phyloP scores from a whole-genome alignment of 257 asterid species.

The Fraxinus americana region DNA sequence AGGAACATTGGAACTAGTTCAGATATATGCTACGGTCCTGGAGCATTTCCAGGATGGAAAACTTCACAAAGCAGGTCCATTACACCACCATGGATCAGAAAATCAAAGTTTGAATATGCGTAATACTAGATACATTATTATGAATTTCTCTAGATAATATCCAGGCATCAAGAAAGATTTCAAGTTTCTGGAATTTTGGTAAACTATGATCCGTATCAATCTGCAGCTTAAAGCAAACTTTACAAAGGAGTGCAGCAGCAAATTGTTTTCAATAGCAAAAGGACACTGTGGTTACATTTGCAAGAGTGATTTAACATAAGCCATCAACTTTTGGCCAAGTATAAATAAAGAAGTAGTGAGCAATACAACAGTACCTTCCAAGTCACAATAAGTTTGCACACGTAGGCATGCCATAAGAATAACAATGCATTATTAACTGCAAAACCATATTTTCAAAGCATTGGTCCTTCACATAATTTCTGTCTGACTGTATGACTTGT shows the following conservation, averaged over 20 bases:
- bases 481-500: not conserved
- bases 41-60: not conserved
- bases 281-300: not conserved
- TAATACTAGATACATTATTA: not conserved
- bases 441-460: not conserved
- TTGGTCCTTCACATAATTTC: not conserved
- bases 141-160: not conserved
- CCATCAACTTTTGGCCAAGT: not conserved
- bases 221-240: not conserved
- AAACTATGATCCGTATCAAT: not conserved
- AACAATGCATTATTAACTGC: not conserved
- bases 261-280: not conserved
- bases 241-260: not conserved
- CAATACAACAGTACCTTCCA: not conserved
- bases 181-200: not conserved
- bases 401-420: not conserved
- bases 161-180: not conserved
- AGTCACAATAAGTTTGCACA: not conserved
- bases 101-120: not conserved
- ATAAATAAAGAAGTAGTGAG: not conserved
- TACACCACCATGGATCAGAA: not conserved
- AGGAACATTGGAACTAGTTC: constrained; percentile 17
- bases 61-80: not conserved
- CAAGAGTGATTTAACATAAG: not conserved
- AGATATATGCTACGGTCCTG: constrained; percentile 7